Evolutionary conservation across 202 grass and related monocot genomes (phyloP), one percentile per base, ranked within the genome.

Genomic region (Musa balbisiana): DNA sequence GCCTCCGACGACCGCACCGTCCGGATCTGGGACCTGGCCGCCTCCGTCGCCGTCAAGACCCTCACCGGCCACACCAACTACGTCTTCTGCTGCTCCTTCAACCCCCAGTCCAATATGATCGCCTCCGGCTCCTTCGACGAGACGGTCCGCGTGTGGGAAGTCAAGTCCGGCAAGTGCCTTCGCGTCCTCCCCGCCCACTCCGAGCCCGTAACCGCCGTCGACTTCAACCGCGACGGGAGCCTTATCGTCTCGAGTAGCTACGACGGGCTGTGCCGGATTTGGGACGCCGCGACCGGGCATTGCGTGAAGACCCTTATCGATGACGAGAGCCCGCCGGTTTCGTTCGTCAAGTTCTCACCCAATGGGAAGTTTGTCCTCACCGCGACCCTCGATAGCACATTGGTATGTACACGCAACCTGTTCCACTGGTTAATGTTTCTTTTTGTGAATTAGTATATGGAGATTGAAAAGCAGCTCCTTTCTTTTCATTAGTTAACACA

Each of bases 261-360:
- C 68, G 94, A 97, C 21, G 94, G 94, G 23, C 83, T 97, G 59
- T 97, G 94, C 82, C 80, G 94, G 72, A 80, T 97, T 62, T 97
- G 94, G 94, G 86, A 97, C 67, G 89, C 86, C 0, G 71, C 86
- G 50, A 97, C 88, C 0, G 94, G 94, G 11, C 90, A 91, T 76
- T 97, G 94, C 84, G 73, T 93, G 60, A 97, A 93, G 69, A 97
- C 94, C n/a, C 88, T 93, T 71, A 90, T 97, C 49, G 90, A 97
- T 19, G 90, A 97, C 24, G 86, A 97, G 80, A 91, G 90, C 73
- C 94, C 94, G 5, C 94, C 94, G 0, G 90, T 93, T 20, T 93
- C 90, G 17, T 97, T 91, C 20, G 87, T 84, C 59, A 91, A 89
- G 76, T 97, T 97, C 81, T 97, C 90, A 8, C 94, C 94, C 79